Conservation (phyloP, 208 protist species). For the Paratrypanosoma confusum region DNA sequence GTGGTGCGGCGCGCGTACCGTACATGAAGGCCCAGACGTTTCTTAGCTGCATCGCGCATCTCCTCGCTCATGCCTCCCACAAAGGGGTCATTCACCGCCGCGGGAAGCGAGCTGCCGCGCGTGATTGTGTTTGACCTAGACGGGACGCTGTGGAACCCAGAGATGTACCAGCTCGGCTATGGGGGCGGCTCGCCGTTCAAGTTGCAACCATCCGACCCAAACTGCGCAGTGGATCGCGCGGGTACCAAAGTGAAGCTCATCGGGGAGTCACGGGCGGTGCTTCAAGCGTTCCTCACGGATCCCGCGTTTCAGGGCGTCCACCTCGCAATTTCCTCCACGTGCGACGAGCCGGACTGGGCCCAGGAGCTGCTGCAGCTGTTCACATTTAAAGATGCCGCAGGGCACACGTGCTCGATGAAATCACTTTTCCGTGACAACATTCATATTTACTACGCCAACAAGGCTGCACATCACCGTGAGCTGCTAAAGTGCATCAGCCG, state of each 20-base stretch:
- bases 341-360: slow-evolving; percentile 80
- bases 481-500: slow-evolving; percentile 31
- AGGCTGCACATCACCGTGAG: slow-evolving; percentile 50
- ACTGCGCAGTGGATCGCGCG: slow-evolving; percentile 38
- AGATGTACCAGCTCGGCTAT: slow-evolving; percentile 84
- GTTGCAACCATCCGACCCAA: slow-evolving; percentile 19
- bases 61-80: no score
- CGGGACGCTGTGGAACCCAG: slow-evolving; percentile 79
- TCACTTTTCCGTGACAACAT: slow-evolving; percentile 56
- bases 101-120: slow-evolving; percentile 28
- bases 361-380: slow-evolving; percentile 60
- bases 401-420: slow-evolving; percentile 38
- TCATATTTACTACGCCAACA: slow-evolving; percentile 70
- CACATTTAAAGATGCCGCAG: slow-evolving; percentile 21
- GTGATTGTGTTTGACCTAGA: slow-evolving; percentile 88
- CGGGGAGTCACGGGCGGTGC: slow-evolving; percentile 57
- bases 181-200: slow-evolving; percentile 66
- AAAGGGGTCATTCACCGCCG: no score
- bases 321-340: slow-evolving; percentile 74
- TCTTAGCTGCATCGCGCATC: no score
- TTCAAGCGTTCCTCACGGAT: slow-evolving; percentile 40
- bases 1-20: no score
- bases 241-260: slow-evolving; percentile 58
- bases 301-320: slow-evolving; percentile 39
- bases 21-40: no score